Evolutionary conservation across 495 filamentous ascomycete genomes (phyloP).

Genomic region (Venustampulla echinocandica): DNA sequence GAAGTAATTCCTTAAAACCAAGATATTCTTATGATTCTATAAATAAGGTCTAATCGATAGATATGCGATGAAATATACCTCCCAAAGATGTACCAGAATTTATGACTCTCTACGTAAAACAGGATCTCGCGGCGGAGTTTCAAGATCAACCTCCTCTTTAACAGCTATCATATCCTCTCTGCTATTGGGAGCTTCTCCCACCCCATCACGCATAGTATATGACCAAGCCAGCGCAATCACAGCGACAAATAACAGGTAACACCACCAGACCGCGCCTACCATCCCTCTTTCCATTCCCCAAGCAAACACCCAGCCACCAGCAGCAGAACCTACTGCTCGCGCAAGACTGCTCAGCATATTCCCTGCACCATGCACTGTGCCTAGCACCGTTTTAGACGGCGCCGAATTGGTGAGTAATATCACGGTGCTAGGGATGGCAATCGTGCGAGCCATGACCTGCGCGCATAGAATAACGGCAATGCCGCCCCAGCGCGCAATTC

Average conservation of each 20-base stretch:
- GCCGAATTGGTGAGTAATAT: conserved; percentile 64
- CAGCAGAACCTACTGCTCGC: conserved; percentile 55
- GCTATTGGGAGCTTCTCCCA: neutral
- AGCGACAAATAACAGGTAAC: conserved; percentile 35
- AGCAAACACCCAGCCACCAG: conserved; percentile 58
- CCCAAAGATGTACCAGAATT: no score
- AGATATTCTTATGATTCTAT: no score
- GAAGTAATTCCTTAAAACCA: no score
- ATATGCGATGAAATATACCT: no score
- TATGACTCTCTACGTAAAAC: no score
- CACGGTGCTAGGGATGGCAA: conserved; percentile 57
- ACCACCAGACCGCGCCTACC: conserved; percentile 66
- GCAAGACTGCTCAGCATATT: conserved; percentile 52
- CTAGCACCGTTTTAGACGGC: conserved; percentile 52
- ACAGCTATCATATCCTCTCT: neutral
- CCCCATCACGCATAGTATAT: neutral
- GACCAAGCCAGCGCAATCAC: conserved; percentile 38
- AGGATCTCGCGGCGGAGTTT: no score
- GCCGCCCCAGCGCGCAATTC: conserved; percentile 16
- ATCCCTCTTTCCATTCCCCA: conserved; percentile 55
- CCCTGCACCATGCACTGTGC: conserved; percentile 61
- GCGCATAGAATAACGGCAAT: conserved; percentile 54
- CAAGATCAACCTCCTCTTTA: no score
- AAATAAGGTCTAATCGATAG: no score
- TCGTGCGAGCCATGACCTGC: conserved; percentile 65